A percentile compares a stretch with the other conserved stretches of the same genome.
phyloP scores from a whole-genome alignment of 495 filamentous ascomycete genomes.

The Neurospora sp. region DNA sequence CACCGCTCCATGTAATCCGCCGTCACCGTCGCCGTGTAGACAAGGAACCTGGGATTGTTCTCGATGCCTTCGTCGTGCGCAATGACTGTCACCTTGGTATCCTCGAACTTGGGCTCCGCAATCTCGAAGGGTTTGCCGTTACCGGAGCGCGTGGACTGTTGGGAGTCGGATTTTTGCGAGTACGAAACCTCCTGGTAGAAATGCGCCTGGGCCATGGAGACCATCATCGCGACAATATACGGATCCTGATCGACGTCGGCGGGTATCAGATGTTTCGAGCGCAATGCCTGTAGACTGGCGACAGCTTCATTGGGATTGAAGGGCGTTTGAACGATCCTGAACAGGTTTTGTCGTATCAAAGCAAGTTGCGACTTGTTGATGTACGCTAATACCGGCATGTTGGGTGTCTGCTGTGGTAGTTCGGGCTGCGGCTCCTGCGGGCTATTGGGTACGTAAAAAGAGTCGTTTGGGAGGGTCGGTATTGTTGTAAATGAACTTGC shows the following conservation, averaged over 20 bases:
- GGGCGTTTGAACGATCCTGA: constrained; percentile 19
- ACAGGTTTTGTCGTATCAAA: constrained; percentile 23
- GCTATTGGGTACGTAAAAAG: constrained; percentile 5
- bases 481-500: constrained; percentile 27
- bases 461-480: constrained; percentile 19
- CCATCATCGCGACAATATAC: constrained; percentile 29
- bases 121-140: constrained; percentile 4
- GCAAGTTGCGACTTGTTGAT: constrained; percentile 27
- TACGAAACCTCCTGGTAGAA: constrained; percentile 20
- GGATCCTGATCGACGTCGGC: constrained; percentile 31
- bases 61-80: constrained; percentile 24
- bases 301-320: constrained; percentile 25
- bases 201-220: constrained; percentile 37
- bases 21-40: constrained; percentile 34
- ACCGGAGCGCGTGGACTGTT: constrained; percentile 7
- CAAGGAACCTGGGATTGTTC: constrained; percentile 26
- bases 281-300: constrained; percentile 23
- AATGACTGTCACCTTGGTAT: constrained; percentile 32
- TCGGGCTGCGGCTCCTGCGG: constrained; percentile 3
- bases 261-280: constrained; percentile 29
- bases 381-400: constrained; percentile 31
- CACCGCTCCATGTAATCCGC: constrained; percentile 29
- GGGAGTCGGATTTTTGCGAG: constrained; percentile 6
- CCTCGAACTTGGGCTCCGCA: constrained; percentile 14
- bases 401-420: constrained; percentile 5